Base-by-base conservation (phyloP, 306 rosid species). In the Astragalus glycyphyllos region DNA sequence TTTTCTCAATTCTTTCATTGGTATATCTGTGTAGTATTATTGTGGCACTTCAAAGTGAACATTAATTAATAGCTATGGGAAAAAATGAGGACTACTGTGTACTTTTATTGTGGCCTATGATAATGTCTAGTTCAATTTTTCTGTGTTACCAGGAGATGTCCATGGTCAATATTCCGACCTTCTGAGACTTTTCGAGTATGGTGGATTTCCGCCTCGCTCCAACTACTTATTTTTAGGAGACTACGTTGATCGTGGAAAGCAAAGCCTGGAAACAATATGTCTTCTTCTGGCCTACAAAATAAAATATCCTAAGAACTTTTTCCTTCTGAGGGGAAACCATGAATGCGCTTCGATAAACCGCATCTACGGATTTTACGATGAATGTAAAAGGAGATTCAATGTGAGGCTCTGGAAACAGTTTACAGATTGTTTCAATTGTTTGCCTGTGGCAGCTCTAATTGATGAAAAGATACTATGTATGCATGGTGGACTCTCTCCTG, bases 401-500 rank as follows among this genome's bases (percentile, higher is more conserved):
- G 89, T 93, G 53, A 86, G 20, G 75, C 83, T 90, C 9, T 93
- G 98, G 98, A 93, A 81, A 69, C 20, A 48, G 62, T 93, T 93
- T 58, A 87, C 96, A 29, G 96, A 90, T 63, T 90, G 92, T 63
- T 93, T 93, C 85, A 93, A 93, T 64, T 93, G 94, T 80, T 76
- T 93, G 60, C 98, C 97, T 5, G 91, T 88, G 76, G 94, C 96
- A 35, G 98, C 97, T 68, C 79, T 87, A 10, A 75, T 93, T 17
- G 97, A 90, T 44, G 94, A 88, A 44, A 93, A 79, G 84, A 87
- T 93, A 40, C 59, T 93, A 7, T 93, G 98, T 62, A 93, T 90
- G 98, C 96, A 90, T 49, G 98, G 98, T 26, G 97, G 96, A 49
- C 89, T 93, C 38, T 93, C 98, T 37, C 98, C 96, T 5, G 83